These are phyloP conservation scores for Priceomyces castillae DNA, from an alignment of 805 yeast genomes.

Conservation along the genomic window DNA sequence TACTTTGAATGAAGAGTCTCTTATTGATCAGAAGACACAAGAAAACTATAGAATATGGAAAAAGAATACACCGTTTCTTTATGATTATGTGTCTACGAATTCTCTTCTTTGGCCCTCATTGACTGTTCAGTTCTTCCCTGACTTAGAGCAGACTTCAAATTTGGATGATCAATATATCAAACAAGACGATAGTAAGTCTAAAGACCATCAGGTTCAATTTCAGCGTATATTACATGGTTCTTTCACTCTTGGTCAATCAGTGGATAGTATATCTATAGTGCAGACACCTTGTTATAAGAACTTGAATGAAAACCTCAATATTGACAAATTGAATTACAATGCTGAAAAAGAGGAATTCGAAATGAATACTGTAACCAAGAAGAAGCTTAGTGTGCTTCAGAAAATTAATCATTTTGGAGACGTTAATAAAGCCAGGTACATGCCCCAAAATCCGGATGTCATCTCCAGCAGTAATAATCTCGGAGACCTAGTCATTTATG, in stretches of 20 bases:
- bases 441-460: conserved; percentile 87
- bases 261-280: conserved; percentile 44
- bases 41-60: conserved; percentile 40
- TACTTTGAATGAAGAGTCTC: conserved; percentile 7
- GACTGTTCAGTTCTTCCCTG: conserved; percentile 43
- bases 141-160: conserved; percentile 19
- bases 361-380: conserved; percentile 24
- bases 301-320: conserved; percentile 34
- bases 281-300: conserved; percentile 31
- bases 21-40: conserved; percentile 32
- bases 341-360: conserved; percentile 42
- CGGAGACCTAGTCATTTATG: conserved; percentile 69
- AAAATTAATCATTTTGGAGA: conserved; percentile 68
- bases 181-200: neutral
- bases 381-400: conserved; percentile 43
- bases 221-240: conserved; percentile 60
- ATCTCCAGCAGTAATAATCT: conserved; percentile 66
- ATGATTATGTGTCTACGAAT: conserved; percentile 39
- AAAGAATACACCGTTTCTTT: conserved; percentile 42
- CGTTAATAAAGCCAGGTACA: conserved; percentile 65
- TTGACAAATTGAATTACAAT: conserved; percentile 35
- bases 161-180: neutral
- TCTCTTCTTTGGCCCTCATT: conserved; percentile 45
- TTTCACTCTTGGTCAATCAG: conserved; percentile 55
- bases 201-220: conserved; percentile 11